A percentile compares a stretch with the other conserved stretches of the same genome.
phyloP scores from a whole-genome alignment of 2,329 filamentous ascomycete genomes.

The Gnomoniopsis sp. region DNA sequence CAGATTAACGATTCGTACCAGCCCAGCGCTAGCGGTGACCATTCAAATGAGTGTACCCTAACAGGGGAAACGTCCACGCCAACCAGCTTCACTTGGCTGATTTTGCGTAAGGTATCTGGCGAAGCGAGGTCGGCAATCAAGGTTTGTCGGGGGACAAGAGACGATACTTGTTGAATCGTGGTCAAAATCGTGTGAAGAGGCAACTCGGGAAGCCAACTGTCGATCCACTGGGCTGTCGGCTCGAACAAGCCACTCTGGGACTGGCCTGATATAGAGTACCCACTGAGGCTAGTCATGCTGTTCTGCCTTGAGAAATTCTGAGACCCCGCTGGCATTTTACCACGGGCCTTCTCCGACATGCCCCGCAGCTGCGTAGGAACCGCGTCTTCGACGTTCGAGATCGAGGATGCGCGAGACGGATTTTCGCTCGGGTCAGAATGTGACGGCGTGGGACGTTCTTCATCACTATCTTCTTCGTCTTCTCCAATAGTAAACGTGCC shows the following conservation, averaged over 20 bases:
- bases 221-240: slow-evolving; percentile 81
- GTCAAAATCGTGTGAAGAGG: slow-evolving; percentile 84
- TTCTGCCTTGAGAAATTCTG: slow-evolving; percentile 87
- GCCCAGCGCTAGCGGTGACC: slow-evolving; percentile 83
- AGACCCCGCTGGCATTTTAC: slow-evolving; percentile 86
- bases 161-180: slow-evolving; percentile 65
- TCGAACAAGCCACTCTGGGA: slow-evolving; percentile 64
- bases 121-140: slow-evolving; percentile 38
- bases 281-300: slow-evolving; percentile 76
- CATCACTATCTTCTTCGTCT: slow-evolving; percentile 61
- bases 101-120: slow-evolving; percentile 47
- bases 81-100: slow-evolving; percentile 60
- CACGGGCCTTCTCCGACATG: slow-evolving; percentile 96
- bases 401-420: slow-evolving; percentile 64
- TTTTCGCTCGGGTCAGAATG: slow-evolving; percentile 63
- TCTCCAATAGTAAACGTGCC: slow-evolving; percentile 84
- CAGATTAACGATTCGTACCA: slow-evolving; percentile 97
- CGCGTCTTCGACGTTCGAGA: slow-evolving; percentile 68
- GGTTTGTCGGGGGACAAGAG: slow-evolving; percentile 52
- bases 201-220: slow-evolving; percentile 88
- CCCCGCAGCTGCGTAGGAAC: slow-evolving; percentile 79
- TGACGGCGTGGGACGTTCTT: slow-evolving; percentile 54
- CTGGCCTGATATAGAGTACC: slow-evolving; percentile 56
- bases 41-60: slow-evolving; percentile 87
- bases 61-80: slow-evolving; percentile 72